phyloP scores from a whole-genome alignment of 768 basidiomycete species.

The Calocybe indica region DNA sequence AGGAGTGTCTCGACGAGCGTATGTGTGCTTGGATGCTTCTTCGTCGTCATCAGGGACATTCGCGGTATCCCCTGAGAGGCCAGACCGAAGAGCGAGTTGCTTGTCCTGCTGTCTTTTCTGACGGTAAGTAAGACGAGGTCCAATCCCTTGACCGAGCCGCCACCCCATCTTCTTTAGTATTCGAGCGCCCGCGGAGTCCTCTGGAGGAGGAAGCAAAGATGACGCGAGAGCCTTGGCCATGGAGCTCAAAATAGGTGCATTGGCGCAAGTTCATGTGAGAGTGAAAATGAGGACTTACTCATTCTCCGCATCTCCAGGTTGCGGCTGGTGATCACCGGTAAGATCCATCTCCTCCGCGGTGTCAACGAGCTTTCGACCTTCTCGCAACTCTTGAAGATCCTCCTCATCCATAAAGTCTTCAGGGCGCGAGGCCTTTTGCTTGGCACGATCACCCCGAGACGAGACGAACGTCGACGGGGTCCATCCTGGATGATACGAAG shows the following conservation, averaged over 20 bases:
- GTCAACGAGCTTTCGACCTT: slow-evolving; percentile 69
- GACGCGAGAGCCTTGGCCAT: slow-evolving; percentile 57
- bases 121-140: slow-evolving; percentile 76
- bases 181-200: slow-evolving; percentile 77
- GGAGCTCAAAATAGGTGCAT: slow-evolving; percentile 35
- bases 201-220: slow-evolving; percentile 66
- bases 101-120: slow-evolving; percentile 70
- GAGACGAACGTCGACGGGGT: slow-evolving; percentile 89
- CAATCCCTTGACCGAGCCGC: slow-evolving; percentile 89
- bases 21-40: slow-evolving; percentile 83
- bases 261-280: neutral
- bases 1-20: slow-evolving; percentile 76
- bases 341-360: slow-evolving; percentile 76
- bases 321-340: slow-evolving; percentile 46
- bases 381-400: slow-evolving; percentile 78
- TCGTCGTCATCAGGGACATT: slow-evolving; percentile 57
- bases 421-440: slow-evolving; percentile 53
- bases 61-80: slow-evolving; percentile 22
- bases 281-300: slow-evolving; percentile 39
- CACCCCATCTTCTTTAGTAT: slow-evolving; percentile 96
- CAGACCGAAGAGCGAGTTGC: slow-evolving; percentile 29
- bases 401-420: slow-evolving; percentile 99
- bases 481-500: slow-evolving; percentile 66
- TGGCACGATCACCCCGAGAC: slow-evolving; percentile 71
- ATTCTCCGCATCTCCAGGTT: slow-evolving; percentile 37